These are phyloP conservation scores for Ciborinia camelliae DNA, from an alignment of 2,329 filamentous ascomycete genomes.

Conservation along the genomic window DNA sequence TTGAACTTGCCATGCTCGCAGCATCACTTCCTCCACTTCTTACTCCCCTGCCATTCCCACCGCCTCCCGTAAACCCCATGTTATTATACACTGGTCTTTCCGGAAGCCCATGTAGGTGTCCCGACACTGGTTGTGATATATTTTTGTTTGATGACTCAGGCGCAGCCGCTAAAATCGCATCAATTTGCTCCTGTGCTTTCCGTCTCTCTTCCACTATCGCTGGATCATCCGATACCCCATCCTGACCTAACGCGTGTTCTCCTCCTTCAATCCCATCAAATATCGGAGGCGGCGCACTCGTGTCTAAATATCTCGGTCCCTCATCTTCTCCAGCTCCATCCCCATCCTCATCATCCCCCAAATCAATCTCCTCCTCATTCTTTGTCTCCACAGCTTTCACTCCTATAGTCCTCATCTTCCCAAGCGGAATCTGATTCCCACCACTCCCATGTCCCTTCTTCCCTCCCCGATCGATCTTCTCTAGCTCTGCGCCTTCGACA, in stretches of 20 bases:
- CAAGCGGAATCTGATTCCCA: constrained; percentile 35
- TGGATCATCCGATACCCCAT: constrained; percentile 16
- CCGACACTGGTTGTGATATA: background rate
- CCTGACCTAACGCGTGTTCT: background rate
- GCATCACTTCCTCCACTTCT: constrained; percentile 19
- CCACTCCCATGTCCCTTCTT: constrained; percentile 38
- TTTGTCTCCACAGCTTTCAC: constrained; percentile 12
- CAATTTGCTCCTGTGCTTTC: constrained; percentile 32
- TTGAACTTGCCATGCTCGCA: constrained; percentile 22
- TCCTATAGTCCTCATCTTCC: constrained; percentile 32
- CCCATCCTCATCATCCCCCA: constrained; percentile 25
- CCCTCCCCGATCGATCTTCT: constrained; percentile 34
- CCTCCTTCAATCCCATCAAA: constrained; percentile 18
- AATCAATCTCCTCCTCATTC: constrained; percentile 31
- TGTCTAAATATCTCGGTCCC: constrained; percentile 30
- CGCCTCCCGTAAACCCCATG: constrained; percentile 25
- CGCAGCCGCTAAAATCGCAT: constrained; percentile 28
- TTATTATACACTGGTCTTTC: constrained; percentile 18
- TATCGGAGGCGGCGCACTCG: constrained; percentile 37
- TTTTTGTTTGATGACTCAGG: constrained; percentile 20
- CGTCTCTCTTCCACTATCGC: constrained; percentile 22
- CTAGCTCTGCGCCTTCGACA: constrained; percentile 40
- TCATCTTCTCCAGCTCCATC: constrained; percentile 19
- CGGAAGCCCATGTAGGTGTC: constrained; percentile 18
- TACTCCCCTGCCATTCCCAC: background rate